These are phyloP conservation scores for Pestalotiopsis sp. DNA, from an alignment of 2,329 filamentous ascomycete species.

Conservation along the genomic window DNA sequence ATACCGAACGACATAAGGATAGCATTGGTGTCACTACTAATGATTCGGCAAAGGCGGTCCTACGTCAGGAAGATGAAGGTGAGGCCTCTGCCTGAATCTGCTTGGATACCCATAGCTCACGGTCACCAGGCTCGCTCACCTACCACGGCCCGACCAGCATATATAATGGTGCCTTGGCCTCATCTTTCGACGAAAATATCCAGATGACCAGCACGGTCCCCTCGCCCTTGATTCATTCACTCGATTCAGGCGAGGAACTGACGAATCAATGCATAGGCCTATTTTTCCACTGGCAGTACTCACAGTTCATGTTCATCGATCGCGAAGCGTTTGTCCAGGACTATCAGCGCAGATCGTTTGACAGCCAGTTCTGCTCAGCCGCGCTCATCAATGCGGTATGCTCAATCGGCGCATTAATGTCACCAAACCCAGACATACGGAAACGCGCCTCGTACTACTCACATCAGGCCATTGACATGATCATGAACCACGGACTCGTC, in stretches of 20 bases:
- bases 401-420: conserved; percentile 19
- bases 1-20: neutral
- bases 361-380: conserved; percentile 14
- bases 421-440: neutral
- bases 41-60: neutral
- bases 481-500: conserved; percentile 13
- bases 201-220: neutral
- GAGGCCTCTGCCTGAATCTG: neutral
- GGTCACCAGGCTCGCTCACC: neutral
- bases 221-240: neutral
- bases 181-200: neutral
- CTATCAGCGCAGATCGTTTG: conserved; percentile 12
- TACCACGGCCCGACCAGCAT: conserved; percentile 16
- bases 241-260: neutral
- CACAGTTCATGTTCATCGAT: conserved; percentile 20
- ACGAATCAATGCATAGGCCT: conserved; percentile 18
- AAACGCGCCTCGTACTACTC: conserved; percentile 12
- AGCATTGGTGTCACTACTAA: neutral
- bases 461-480: conserved; percentile 2
- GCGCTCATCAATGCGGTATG: conserved; percentile 16
- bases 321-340: conserved; percentile 20
- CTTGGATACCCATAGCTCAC: neutral
- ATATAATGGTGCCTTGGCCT: neutral
- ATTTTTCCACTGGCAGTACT: conserved; percentile 20
- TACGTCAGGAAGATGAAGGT: neutral